Conservation (phyloP, 2,329 filamentous ascomycete species). For the Cladobotryum protrusum region DNA sequence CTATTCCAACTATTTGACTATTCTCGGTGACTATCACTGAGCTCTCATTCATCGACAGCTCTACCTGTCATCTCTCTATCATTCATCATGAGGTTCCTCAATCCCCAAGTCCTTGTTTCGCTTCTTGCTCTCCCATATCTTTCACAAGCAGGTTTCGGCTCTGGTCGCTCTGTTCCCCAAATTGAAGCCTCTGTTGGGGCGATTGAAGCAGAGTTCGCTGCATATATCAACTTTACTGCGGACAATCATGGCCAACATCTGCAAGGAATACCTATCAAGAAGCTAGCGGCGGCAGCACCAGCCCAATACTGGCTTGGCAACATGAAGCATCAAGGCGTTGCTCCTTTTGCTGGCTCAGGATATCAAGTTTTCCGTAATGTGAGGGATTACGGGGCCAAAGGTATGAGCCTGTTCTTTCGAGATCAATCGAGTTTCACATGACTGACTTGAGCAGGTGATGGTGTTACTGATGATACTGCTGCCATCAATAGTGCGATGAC, state of each 20-base stretch:
- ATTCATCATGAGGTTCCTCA: too few species aligned
- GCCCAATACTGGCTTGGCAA: not conserved
- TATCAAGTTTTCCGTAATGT: conserved; percentile 31
- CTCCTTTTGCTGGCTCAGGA: not conserved
- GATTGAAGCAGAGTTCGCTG: not conserved
- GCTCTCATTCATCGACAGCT: too few species aligned
- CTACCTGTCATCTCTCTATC: too few species aligned
- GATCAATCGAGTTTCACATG: too few species aligned
- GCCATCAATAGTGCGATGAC: conserved; percentile 45
- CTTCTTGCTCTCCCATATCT: not conserved
- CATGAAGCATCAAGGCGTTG: conserved; percentile 2
- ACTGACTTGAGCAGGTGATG: conserved; percentile 15
- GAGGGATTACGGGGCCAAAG: conserved; percentile 31
- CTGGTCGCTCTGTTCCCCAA: not conserved
- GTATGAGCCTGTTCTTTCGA: too few species aligned
- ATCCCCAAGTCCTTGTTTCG: too few species aligned
- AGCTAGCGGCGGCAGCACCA: too few species aligned
- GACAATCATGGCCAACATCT: too few species aligned
- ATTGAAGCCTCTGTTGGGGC: not conserved
- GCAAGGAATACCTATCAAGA: too few species aligned
- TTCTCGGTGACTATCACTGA: too few species aligned
- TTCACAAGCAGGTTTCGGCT: not conserved
- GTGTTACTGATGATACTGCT: conserved; percentile 44
- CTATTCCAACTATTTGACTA: too few species aligned
- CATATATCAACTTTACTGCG: not conserved